Evolutionary conservation across 2,329 filamentous ascomycete genomes (phyloP).

Genomic region (Akanthomyces uredinophilus): DNA sequence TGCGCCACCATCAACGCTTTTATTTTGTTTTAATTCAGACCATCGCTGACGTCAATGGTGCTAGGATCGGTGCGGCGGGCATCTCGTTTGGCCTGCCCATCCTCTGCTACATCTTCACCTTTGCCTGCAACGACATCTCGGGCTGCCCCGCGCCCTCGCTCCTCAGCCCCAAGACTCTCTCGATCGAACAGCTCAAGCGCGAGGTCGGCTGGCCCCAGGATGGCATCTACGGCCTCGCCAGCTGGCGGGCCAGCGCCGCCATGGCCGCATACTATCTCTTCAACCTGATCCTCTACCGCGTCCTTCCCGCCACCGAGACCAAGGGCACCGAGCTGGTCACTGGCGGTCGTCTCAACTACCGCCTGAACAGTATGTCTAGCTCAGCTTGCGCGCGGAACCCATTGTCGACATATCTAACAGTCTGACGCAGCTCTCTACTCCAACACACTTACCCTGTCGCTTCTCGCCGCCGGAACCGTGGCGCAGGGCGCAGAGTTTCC

Average conservation of each 20-base stretch:
- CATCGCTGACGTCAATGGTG: slow-evolving; percentile 1
- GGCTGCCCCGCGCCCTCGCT: slow-evolving; percentile 85
- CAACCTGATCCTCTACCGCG: slow-evolving; percentile 66
- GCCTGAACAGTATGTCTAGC: slow-evolving; percentile 61
- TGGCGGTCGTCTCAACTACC: slow-evolving; percentile 74
- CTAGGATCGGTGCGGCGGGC: slow-evolving; percentile 66
- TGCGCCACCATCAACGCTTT: not conserved
- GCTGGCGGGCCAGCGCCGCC: slow-evolving; percentile 62
- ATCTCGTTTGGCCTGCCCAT: slow-evolving; percentile 79
- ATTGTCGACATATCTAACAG: slow-evolving; percentile 16
- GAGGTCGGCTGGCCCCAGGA: slow-evolving; percentile 77
- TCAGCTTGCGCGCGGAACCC: not conserved
- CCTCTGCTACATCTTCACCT: slow-evolving; percentile 72
- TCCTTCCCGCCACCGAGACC: slow-evolving; percentile 68
- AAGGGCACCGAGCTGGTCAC: slow-evolving; percentile 66
- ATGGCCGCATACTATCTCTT: slow-evolving; percentile 73
- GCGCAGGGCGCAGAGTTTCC: slow-evolving; percentile 74
- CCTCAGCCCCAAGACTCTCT: slow-evolving; percentile 65
- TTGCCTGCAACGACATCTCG: slow-evolving; percentile 86
- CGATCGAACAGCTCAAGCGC: slow-evolving; percentile 65
- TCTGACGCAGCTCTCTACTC: slow-evolving; percentile 61
- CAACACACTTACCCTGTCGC: slow-evolving; percentile 66
- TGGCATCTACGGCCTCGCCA: slow-evolving; percentile 66
- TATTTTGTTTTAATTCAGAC: slow-evolving; percentile 12
- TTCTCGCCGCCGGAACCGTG: slow-evolving; percentile 68